Percentiles rank a stretch among this genome's conserved stretches.
Evolutionary conservation across 306 rosid genomes (phyloP).

Genomic region (Glycine tomentella): DNA sequence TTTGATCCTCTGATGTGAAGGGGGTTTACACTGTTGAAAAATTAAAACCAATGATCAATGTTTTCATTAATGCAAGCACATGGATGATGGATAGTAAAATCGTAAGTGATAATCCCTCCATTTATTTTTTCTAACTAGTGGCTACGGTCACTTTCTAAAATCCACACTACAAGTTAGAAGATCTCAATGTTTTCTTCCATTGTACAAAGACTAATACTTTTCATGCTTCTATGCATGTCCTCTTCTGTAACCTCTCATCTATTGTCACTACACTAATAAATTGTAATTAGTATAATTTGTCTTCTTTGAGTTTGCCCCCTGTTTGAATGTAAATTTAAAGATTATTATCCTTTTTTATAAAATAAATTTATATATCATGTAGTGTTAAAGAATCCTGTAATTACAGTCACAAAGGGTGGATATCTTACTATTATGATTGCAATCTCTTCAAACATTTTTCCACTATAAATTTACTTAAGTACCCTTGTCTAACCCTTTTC

Average conservation of each 20-base stretch:
- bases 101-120: not conserved
- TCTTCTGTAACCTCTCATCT: slow-evolving; percentile 22
- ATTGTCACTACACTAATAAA: not conserved
- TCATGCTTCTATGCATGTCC: not conserved
- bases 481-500: not conserved
- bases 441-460: slow-evolving; percentile 31
- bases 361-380: slow-evolving; percentile 2
- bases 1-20: not conserved
- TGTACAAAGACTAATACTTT: not conserved
- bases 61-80: no score
- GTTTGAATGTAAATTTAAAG: not conserved
- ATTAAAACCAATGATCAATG: no score
- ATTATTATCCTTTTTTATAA: not conserved
- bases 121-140: slow-evolving; percentile 4
- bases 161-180: not conserved
- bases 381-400: not conserved
- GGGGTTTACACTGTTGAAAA: slow-evolving; percentile 20
- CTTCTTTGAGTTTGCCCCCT: not conserved
- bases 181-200: slow-evolving; percentile 32
- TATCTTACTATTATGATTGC: slow-evolving; percentile 4
- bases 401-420: slow-evolving; percentile 15
- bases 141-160: not conserved
- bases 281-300: not conserved
- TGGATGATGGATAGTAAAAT: slow-evolving; percentile 5
- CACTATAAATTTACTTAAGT: not conserved